Conservation (phyloP, 176 grass and related monocot genomes). For the Dendrocalamus sinicus region DNA sequence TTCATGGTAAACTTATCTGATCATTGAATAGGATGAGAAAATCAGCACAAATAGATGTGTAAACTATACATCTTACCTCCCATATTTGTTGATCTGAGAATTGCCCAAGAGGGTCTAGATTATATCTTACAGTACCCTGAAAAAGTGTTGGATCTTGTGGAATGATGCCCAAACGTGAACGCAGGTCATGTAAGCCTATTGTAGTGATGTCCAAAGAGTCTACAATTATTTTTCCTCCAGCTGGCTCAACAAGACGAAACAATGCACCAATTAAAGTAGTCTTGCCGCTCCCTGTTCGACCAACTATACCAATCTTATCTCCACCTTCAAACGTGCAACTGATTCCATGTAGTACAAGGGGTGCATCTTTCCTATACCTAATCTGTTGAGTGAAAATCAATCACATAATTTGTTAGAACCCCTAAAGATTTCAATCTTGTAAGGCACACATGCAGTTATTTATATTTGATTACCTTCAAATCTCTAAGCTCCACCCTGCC, state of each 20-base stretch:
- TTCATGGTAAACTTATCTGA: constrained; percentile 22
- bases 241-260: constrained; percentile 94
- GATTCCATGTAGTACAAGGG: constrained; percentile 76
- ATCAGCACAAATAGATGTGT: background rate
- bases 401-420: constrained; percentile 10
- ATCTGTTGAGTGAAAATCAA: constrained; percentile 66
- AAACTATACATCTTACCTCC: constrained; percentile 61
- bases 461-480: constrained; percentile 65
- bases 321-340: constrained; percentile 84
- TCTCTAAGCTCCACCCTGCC: constrained; percentile 77
- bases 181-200: constrained; percentile 87
- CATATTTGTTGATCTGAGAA: constrained; percentile 81
- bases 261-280: constrained; percentile 88
- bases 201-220: constrained; percentile 66
- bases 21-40: constrained; percentile 1
- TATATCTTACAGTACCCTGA: constrained; percentile 82
- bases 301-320: constrained; percentile 88
- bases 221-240: constrained; percentile 78
- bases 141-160: constrained; percentile 97
- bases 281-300: constrained; percentile 91
- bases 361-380: constrained; percentile 75
- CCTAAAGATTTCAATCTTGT: background rate
- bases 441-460: constrained; percentile 8
- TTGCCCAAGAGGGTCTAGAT: constrained; percentile 73
- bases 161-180: constrained; percentile 89